These are phyloP conservation scores for Sarocladium oryzae DNA, from an alignment of 2,329 filamentous ascomycete genomes.

Conservation along the genomic window DNA sequence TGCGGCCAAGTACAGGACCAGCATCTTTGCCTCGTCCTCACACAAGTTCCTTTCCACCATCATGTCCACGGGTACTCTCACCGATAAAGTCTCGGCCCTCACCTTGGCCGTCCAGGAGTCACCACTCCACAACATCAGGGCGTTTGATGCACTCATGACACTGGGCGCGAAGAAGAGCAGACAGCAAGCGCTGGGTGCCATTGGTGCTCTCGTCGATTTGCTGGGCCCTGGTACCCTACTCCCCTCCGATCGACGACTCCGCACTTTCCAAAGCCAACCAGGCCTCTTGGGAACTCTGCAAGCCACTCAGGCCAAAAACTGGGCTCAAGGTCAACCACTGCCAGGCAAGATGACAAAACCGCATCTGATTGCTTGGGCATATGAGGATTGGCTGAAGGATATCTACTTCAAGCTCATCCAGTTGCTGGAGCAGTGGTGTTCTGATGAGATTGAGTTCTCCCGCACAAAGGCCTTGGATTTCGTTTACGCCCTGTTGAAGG, in stretches of 20 bases:
- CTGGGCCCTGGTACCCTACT: conserved; percentile 83
- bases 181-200: conserved; percentile 85
- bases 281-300: conserved; percentile 66
- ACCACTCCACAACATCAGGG: conserved; percentile 84
- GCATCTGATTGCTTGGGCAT: conserved; percentile 83
- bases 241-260: conserved; percentile 74
- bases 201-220: conserved; percentile 89
- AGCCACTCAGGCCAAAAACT: conserved; percentile 47
- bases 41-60: conserved; percentile 96
- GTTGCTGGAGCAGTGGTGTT: conserved; percentile 85
- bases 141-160: conserved; percentile 74
- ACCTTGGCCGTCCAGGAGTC: conserved; percentile 95
- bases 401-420: conserved; percentile 92
- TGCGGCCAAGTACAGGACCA: conserved; percentile 65
- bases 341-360: conserved; percentile 67
- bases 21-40: conserved; percentile 73
- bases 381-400: conserved; percentile 91
- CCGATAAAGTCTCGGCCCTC: conserved; percentile 92
- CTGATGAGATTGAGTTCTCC: conserved; percentile 92
- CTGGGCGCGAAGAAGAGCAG: conserved; percentile 91
- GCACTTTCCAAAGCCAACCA: conserved; percentile 73
- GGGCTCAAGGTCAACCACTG: conserved; percentile 63
- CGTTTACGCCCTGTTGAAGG: conserved; percentile 83
- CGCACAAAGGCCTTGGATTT: conserved; percentile 83
- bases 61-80: conserved; percentile 92